Base-by-base conservation (phyloP, 1,284 basidiomycete genomes). In the Xanthoconium separans region DNA sequence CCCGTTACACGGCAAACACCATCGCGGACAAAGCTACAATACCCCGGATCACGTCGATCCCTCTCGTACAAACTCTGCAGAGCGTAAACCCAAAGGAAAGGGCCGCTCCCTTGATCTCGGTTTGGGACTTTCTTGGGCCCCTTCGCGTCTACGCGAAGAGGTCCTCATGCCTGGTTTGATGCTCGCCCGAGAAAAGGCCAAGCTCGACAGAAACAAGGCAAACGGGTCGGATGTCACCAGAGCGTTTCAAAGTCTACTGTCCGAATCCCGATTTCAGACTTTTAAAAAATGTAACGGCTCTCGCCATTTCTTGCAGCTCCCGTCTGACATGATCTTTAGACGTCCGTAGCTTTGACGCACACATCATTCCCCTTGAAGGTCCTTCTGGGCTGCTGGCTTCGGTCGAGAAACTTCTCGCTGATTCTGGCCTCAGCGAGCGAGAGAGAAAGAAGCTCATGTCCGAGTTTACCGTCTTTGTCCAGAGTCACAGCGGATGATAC, bases 331-430 rank as follows among this genome's bases (percentile, higher is more conserved):
- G 31, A 5, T 34, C 5, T 48, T 42, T 55, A 85, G 83, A 84
- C 64, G 81, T 85, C 13, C 79, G 80, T 63, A 81, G 83, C 52
- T 90, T 87, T 64, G 87, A 90, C 66, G 84, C 84, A 41, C 81
- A 85, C 59, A 76, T 80, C 43, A 89, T 90, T 46, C 83, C 87
- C 8, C 81, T 91, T 47, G 84, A 90, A 55, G 88, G 88, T 18
- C 79, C 84, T 12, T 77, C 74, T 37, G 87, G 88, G 22, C 81
- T 90, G 44, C 74, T 89, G 29, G 65, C 75, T 30, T 81, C 79
- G 48, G 83, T 88, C 7, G 82, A 84, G 62, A 76, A 77, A 44
- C 73, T 90, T 42, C 75, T 90, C 50, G 73, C 75, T 48, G 72
- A 73, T 42, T 72, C 79, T 18, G 71, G 73, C 57, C 67, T 78